Conservation (phyloP, 129 eudicot species). For the Lactuca saligna region DNA sequence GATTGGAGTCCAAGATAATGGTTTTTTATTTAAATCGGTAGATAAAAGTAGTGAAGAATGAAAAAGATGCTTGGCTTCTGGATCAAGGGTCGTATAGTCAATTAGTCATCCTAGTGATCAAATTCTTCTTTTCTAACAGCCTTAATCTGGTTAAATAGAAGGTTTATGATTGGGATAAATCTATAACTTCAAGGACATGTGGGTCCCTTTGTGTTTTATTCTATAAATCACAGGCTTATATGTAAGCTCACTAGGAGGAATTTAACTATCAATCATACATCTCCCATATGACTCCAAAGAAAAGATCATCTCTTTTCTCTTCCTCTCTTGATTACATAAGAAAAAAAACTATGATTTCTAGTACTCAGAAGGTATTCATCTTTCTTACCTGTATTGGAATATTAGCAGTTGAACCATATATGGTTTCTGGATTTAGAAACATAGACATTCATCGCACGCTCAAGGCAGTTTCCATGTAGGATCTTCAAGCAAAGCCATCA, state of each 20-base stretch:
- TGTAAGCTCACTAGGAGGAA: constrained; percentile 37
- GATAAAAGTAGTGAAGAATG: constrained; percentile 36
- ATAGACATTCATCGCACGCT: constrained; percentile 42
- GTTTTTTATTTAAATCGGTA: constrained; percentile 42
- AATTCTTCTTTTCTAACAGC: no score
- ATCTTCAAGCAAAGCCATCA: constrained; percentile 35
- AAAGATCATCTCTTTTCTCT: constrained; percentile 22
- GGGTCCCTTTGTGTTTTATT: no score
- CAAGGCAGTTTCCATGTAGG: constrained; percentile 35
- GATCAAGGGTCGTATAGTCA: constrained; percentile 41
- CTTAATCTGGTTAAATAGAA: no score
- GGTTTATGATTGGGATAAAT: no score
- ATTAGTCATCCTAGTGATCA: constrained; percentile 46
- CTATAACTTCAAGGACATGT: no score
- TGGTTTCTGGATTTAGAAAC: constrained; percentile 52
- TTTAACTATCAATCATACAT: constrained; percentile 35
- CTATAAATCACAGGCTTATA: constrained; percentile 48
- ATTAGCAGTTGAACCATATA: constrained; percentile 45
- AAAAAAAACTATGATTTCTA: constrained; percentile 45
- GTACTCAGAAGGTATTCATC: constrained; percentile 40
- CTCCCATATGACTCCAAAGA: constrained; percentile 26
- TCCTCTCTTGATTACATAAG: constrained; percentile 22
- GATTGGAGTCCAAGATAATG: constrained; percentile 38
- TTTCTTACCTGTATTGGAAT: constrained; percentile 56
- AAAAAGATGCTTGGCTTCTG: constrained; percentile 85